Evolutionary conservation across 805 yeast species (phyloP).

Genomic region (Candida koratica): DNA sequence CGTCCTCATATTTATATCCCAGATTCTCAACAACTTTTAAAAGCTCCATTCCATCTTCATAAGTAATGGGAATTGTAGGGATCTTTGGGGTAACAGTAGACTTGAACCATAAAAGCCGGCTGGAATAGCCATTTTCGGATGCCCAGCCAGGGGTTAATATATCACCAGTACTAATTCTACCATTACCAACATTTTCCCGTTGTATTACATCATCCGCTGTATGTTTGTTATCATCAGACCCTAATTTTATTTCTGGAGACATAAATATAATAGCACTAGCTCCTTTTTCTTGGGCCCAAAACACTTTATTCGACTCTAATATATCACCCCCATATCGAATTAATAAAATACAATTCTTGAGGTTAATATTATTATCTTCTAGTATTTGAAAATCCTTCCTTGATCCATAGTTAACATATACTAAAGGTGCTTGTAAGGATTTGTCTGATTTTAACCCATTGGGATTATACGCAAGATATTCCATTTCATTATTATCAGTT

Average conservation of each 20-base stretch:
- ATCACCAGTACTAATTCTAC: constrained; percentile 70
- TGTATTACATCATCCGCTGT: constrained; percentile 43
- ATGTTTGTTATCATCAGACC: constrained; percentile 12
- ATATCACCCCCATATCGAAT: constrained; percentile 51
- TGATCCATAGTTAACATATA: constrained; percentile 69
- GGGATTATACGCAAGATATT: constrained; percentile 60
- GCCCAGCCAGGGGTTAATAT: constrained; percentile 77
- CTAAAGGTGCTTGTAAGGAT: constrained; percentile 46
- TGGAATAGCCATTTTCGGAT: constrained; percentile 35
- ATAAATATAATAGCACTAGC: constrained; percentile 70
- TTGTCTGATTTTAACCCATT: constrained; percentile 53
- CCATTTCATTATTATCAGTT: constrained; percentile 28
- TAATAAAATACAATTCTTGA: constrained; percentile 52
- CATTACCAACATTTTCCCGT: constrained; percentile 53
- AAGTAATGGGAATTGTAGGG: constrained; percentile 75
- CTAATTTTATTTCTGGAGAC: constrained; percentile 24
- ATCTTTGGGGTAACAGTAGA: constrained; percentile 60
- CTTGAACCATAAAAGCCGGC: constrained; percentile 40
- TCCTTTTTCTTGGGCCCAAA: constrained; percentile 51
- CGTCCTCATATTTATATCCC: constrained; percentile 31
- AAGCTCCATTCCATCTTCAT: constrained; percentile 54
- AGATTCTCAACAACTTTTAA: constrained; percentile 28
- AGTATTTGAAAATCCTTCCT: constrained; percentile 48
- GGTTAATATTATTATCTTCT: constrained; percentile 30
- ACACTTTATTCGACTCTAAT: constrained; percentile 37